These are phyloP conservation scores for Chaetomidium leptoderma DNA, from an alignment of 495 filamentous ascomycete genomes.

Conservation along the genomic window DNA sequence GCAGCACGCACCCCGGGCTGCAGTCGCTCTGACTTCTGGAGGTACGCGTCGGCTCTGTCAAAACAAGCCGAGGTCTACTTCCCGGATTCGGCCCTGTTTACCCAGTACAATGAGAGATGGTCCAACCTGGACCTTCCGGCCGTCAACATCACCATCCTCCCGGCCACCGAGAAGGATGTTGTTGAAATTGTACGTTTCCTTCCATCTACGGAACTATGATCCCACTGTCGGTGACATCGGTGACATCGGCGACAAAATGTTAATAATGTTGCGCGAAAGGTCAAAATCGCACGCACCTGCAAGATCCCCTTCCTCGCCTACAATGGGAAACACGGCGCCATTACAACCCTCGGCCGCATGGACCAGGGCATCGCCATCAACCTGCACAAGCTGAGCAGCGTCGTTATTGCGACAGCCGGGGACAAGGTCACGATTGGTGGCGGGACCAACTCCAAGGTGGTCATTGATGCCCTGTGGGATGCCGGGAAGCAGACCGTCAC, in stretches of 20 bases:
- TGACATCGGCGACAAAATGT: too few relatives aligned
- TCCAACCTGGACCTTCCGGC: slow-evolving; percentile 32
- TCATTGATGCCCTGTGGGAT: slow-evolving; percentile 37
- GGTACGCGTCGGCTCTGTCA: slow-evolving; percentile 33
- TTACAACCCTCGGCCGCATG: slow-evolving; percentile 42
- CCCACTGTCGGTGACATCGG: too few relatives aligned
- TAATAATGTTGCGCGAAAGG: too few relatives aligned
- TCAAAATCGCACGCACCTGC: too few relatives aligned
- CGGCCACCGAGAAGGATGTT: slow-evolving; percentile 50
- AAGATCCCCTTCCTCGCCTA: slow-evolving; percentile 52
- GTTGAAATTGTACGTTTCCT: slow-evolving; percentile 39
- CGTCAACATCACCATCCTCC: slow-evolving; percentile 46
- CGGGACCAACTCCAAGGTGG: slow-evolving; percentile 37
- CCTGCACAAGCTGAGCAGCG: slow-evolving; percentile 39
- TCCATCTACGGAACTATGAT: too few relatives aligned
- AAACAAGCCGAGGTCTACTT: slow-evolving; percentile 41
- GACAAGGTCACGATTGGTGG: slow-evolving; percentile 50
- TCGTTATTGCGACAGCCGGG: slow-evolving; percentile 40
- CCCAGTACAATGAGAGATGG: slow-evolving; percentile 9
- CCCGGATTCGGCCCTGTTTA: slow-evolving; percentile 22
- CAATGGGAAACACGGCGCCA: slow-evolving; percentile 46
- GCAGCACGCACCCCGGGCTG: neutral
- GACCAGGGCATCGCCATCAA: slow-evolving; percentile 48
- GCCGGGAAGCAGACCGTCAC: slow-evolving; percentile 44
- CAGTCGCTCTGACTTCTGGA: neutral